Percentiles rank a stretch among this genome's conserved stretches.
phyloP scores from a whole-genome alignment of 768 basidiomycete genomes.

The Dacryopinax spathularia region DNA sequence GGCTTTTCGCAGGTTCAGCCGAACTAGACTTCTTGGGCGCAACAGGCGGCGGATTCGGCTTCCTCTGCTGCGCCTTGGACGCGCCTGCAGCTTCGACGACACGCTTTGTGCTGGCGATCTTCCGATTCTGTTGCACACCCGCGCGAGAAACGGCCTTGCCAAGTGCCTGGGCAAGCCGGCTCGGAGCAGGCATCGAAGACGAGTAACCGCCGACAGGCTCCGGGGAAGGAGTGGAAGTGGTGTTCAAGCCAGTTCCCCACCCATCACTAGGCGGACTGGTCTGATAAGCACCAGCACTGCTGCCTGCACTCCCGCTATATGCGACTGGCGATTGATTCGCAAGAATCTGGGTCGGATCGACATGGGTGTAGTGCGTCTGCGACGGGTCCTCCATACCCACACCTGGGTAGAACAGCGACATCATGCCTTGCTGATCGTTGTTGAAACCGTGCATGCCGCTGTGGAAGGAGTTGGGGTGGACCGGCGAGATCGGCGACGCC shows the following conservation, averaged over 20 bases:
- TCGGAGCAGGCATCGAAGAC: conserved; percentile 56
- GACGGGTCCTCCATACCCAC: conserved; percentile 23
- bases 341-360: conserved; percentile 84
- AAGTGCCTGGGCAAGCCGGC: conserved; percentile 44
- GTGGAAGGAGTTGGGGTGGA: neutral
- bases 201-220: conserved; percentile 9
- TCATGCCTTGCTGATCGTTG: conserved; percentile 1
- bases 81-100: conserved; percentile 9
- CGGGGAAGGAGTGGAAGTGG: conserved; percentile 31
- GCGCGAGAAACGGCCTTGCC: conserved; percentile 6
- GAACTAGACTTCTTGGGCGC: conserved; percentile 7
- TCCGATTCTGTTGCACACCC: neutral
- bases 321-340: conserved; percentile 8
- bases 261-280: conserved; percentile 71
- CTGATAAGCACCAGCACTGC: conserved; percentile 41
- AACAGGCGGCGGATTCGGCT: neutral
- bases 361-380: conserved; percentile 28
- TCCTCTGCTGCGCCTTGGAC: conserved; percentile 8
- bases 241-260: conserved; percentile 54
- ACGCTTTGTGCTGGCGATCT: conserved; percentile 10
- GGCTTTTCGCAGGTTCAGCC: conserved; percentile 12
- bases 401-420: conserved; percentile 8
- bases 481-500: conserved; percentile 8
- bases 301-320: conserved; percentile 11
- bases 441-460: neutral